Evolutionary conservation across 1,284 basidiomycete species (phyloP).

Genomic region (Amylostereum areolatum): DNA sequence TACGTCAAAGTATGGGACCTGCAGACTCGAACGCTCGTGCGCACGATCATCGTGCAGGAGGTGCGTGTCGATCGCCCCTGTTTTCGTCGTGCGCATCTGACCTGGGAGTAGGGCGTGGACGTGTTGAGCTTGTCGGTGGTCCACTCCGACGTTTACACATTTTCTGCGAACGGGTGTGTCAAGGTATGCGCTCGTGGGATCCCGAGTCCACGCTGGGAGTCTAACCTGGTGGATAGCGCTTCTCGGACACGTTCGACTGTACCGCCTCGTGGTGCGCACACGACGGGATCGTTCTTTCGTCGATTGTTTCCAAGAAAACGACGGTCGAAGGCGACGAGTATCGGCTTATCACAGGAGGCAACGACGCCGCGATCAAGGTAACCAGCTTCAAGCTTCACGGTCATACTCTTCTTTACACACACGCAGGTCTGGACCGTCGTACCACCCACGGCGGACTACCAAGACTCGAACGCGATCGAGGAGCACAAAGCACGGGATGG

Average conservation of each 20-base stretch:
- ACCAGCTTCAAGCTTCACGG: conserved; percentile 1
- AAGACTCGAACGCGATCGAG: too few relatives aligned
- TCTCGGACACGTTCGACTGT: conserved; percentile 79
- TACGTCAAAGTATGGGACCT: conserved; percentile 90
- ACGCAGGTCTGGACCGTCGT: too few relatives aligned
- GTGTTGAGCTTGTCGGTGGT: conserved; percentile 76
- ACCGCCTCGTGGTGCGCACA: conserved; percentile 80
- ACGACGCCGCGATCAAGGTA: conserved; percentile 81
- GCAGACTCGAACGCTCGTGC: conserved; percentile 80
- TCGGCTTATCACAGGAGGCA: conserved; percentile 75
- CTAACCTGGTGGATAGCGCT: conserved; percentile 41
- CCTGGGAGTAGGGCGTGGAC: conserved; percentile 51
- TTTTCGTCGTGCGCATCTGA: background rate
- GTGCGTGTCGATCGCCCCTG: conserved; percentile 28
- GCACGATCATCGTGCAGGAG: conserved; percentile 83
- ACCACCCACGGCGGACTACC: too few relatives aligned
- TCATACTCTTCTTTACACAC: too few relatives aligned
- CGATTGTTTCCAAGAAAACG: conserved; percentile 38
- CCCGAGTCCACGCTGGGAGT: conserved; percentile 1
- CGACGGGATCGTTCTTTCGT: conserved; percentile 76
- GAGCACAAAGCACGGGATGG: too few relatives aligned
- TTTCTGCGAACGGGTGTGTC: conserved; percentile 77
- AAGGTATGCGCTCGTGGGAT: conserved; percentile 37
- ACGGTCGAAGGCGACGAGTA: conserved; percentile 23
- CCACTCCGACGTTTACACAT: conserved; percentile 75